Base-by-base conservation (phyloP, 495 filamentous ascomycete genomes). In the Parachaetomium inaequale region DNA sequence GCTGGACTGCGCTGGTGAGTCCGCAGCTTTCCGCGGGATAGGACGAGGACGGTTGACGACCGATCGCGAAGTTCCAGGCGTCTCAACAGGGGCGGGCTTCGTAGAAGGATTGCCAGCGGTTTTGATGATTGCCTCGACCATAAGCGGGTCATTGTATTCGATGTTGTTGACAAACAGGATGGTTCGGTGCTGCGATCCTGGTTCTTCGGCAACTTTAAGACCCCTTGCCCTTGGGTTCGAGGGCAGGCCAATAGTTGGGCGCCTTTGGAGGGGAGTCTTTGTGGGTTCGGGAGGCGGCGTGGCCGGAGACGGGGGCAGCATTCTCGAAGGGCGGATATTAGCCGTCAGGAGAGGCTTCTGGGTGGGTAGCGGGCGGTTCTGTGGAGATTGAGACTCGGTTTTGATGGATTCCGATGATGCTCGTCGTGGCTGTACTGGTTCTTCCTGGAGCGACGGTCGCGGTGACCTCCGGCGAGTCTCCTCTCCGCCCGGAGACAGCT, bases 81-180 rank as follows among this genome's bases (percentile, higher is more conserved):
- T 62, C 12, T 61, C 67, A n/a, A 17, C 23, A 2, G 61, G 36
- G 8, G 43, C 49, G 14, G 68, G 59, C 51, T 74, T 77, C 19
- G 65, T 55, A 26, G 67, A 64, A 28, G 63, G 64, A 8, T 63
- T 57, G 14, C 69, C 68, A 2, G 74, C 77, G 12, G 65, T 74
- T 42, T 75, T 73, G 43, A 82, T 74, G 63, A 82, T 81, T 21
- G 70, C 71, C 28, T 75, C 72, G 12, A 82, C 80, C 8, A 65
- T 61, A n/a, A 63, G 66, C 0, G 80, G 81, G 59, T 82, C 71
- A 47, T 81, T 70, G 55, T 80, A 82, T 19, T 80, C 73, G 50
- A 82, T 80, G 40, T 79, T 75, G 55, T 82, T 83, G 32, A 84
- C 67, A 46, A 81, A 80, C 75, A 84, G 75, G 21, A 82, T 72